Evolutionary conservation across 2,329 filamentous ascomycete genomes (phyloP).

Genomic region (Grosmannia serpens): DNA sequence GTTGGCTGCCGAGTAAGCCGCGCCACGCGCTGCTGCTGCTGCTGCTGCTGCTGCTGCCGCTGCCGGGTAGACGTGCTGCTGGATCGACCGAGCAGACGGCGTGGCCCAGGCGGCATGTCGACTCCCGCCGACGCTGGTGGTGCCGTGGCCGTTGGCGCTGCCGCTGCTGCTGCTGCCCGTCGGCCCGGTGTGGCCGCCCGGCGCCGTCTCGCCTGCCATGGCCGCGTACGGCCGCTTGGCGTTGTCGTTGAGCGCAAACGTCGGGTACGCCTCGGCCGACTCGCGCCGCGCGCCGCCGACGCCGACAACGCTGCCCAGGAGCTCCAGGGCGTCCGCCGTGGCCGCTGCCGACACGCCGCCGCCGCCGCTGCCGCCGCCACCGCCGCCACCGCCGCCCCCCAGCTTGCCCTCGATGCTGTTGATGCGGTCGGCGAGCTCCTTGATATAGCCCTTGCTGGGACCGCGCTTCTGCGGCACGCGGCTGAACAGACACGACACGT

Average conservation of each 20-base stretch:
- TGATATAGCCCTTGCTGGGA: constrained; percentile 85
- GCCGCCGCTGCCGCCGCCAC: background rate
- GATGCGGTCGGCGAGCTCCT: constrained; percentile 77
- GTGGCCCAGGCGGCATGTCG: constrained; percentile 35
- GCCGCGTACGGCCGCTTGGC: constrained; percentile 38
- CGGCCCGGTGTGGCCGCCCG: constrained; percentile 17
- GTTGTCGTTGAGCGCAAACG: constrained; percentile 20
- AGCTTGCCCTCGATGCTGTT: constrained; percentile 74
- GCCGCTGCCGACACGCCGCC: background rate
- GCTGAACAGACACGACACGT: constrained; percentile 73
- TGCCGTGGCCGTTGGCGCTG: background rate
- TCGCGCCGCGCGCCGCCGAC: constrained; percentile 21
- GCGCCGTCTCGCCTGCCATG: constrained; percentile 29
- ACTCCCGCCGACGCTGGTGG: constrained; percentile 13
- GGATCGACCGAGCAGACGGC: constrained; percentile 22
- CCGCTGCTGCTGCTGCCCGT: constrained; percentile 13
- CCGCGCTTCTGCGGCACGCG: constrained; percentile 80
- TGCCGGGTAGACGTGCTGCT: background rate
- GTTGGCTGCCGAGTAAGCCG: constrained; percentile 5
- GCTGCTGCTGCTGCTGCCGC: constrained; percentile 2
- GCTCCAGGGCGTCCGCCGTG: constrained; percentile 17
- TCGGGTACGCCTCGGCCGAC: constrained; percentile 35
- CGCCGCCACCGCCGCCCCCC: constrained; percentile 22
- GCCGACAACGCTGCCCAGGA: background rate
- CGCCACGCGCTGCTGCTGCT: constrained; percentile 14